Evolutionary conservation across 768 basidiomycete species (phyloP), one percentile per base, ranked within the genome.

Genomic region (Kwoniella sp.): DNA sequence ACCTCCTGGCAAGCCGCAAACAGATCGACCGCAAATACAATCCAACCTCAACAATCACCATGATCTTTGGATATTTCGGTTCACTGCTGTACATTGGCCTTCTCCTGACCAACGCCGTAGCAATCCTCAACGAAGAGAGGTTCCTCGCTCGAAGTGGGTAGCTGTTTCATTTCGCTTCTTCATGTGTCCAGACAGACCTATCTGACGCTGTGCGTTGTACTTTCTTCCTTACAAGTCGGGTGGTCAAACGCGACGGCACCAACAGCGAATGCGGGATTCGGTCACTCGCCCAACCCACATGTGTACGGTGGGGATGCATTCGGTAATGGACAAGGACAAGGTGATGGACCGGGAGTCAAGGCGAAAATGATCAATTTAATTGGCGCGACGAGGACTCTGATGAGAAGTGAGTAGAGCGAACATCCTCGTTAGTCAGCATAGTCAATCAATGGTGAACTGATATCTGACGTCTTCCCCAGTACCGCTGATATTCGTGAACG

Each of bases 111-210:
- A 98, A 99, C 80, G 91, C 93, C 49, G 87, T 98, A 79, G 95
- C 95, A 8, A 88, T 99, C 62, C 84, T 99, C 66, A 95, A 88
- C 74, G 95, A 99, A 81, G 95, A 99, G 72, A 86, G 95, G 7
- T 99, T 99, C 81, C 87, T 99, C 59, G 89, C 92, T 22, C 84
- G 88, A 77, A 92, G 93, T 95, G 77, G 71, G 89, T 85, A 60
- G 24, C n/a, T 54, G n/a, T n/a, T n/a, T n/a, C n/a, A n/a, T n/a
- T n/a, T n/a, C n/a, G n/a, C n/a, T n/a, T n/a, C n/a, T 25, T 56
- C 15, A 13, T 21, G 33, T 33, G 33, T 33, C 6, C 33, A 19
- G 10, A 22, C 15, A 7, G 8, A 29, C 27, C 52, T 27, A n/a
- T n/a, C n/a, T n/a, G n/a, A n/a, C n/a, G n/a, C n/a, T n/a, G n/a